Conservation (phyloP, 495 filamentous ascomycete genomes). For the Neurospora terricola region DNA sequence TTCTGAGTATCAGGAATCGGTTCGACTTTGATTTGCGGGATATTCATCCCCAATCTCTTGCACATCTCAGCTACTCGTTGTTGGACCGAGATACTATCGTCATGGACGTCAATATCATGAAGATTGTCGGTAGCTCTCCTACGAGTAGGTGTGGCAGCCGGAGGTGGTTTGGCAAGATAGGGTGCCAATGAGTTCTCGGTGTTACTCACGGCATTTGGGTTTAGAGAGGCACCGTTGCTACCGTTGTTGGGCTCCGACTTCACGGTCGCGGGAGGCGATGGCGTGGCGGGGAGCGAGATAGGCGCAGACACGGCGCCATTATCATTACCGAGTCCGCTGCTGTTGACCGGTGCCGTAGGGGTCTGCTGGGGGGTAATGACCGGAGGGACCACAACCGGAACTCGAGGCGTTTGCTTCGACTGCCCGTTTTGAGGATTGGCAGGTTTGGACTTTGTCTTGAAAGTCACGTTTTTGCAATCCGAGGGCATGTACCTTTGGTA, state of each 20-base stretch:
- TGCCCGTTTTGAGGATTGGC: not conserved
- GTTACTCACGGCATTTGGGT: not conserved
- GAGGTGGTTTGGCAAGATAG: not conserved
- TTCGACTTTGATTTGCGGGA: constrained; percentile 3
- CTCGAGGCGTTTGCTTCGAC: not conserved
- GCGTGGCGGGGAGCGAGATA: not conserved
- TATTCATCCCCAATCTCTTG: constrained; percentile 5
- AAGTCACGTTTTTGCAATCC: constrained; percentile 7
- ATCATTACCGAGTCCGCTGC: not conserved
- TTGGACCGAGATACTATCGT: constrained; percentile 4
- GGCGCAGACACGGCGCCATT: not conserved
- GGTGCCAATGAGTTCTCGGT: not conserved
- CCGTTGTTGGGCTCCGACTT: not conserved
- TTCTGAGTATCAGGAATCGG: not conserved
- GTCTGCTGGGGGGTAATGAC: not conserved
- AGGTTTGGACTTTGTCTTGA: not conserved
- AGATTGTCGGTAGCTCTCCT: not conserved
- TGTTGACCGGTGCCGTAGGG: not conserved
- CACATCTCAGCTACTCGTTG: constrained; percentile 13
- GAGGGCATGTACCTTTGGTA: constrained; percentile 13
- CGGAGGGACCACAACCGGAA: not conserved
- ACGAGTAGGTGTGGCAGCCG: not conserved
- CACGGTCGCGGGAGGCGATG: not conserved
- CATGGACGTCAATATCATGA: not conserved
- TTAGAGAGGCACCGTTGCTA: not conserved